Evolutionary conservation across 2,329 filamentous ascomycete species (phyloP).

Genomic region (Lecanicillium sp.): DNA sequence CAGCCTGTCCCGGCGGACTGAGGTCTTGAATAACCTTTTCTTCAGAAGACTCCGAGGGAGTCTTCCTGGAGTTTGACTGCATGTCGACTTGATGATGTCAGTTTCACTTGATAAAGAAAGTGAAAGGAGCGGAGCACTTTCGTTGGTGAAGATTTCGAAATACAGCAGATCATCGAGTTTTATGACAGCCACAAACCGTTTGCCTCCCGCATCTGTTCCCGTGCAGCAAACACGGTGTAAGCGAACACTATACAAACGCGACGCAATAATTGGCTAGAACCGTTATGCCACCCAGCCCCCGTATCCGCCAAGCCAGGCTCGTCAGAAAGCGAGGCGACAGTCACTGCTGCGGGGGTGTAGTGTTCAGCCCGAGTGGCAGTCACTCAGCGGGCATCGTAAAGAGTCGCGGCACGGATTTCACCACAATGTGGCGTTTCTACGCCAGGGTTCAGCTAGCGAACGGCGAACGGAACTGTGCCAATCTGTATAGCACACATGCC

Average conservation of each 20-base stretch:
- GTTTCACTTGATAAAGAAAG: background rate
- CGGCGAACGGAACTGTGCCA: no score
- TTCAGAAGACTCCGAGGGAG: slow-evolving; percentile 8
- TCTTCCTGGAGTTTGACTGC: background rate
- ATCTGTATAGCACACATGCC: background rate
- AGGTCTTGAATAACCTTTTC: slow-evolving; percentile 10
- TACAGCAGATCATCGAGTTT: background rate
- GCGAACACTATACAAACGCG: background rate
- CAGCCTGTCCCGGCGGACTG: slow-evolving; percentile 14
- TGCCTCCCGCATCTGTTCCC: background rate
- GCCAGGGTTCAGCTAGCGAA: no score
- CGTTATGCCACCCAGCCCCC: background rate
- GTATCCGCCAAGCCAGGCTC: background rate
- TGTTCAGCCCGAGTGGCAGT: no score
- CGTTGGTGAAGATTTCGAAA: background rate
- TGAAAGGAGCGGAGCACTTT: background rate
- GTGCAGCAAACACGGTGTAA: background rate
- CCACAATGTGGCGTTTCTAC: no score
- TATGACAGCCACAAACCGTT: background rate
- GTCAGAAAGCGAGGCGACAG: background rate
- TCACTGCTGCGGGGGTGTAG: no score
- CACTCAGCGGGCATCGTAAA: no score
- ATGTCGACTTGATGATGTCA: background rate
- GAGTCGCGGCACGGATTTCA: no score
- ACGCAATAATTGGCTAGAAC: background rate